A percentile compares a stretch with the other conserved stretches of the same genome.
Evolutionary conservation across 768 basidiomycete genomes (phyloP).

Genomic region (Suillus occidentalis): DNA sequence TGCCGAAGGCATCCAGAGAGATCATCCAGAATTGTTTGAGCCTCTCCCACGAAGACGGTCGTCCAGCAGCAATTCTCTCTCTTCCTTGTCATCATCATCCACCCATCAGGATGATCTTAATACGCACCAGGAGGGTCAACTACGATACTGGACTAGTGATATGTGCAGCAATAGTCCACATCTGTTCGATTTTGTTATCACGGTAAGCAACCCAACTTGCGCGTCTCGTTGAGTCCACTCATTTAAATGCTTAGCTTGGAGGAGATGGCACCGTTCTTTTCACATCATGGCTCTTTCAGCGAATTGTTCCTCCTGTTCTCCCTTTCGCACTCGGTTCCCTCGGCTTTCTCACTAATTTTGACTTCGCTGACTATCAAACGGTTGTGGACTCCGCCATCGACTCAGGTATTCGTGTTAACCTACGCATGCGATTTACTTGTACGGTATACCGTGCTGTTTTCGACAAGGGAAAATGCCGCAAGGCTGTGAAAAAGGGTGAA

Average conservation of each 20-base stretch:
- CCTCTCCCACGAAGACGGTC: constrained; percentile 76
- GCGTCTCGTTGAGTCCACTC: constrained; percentile 9
- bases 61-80: constrained; percentile 63
- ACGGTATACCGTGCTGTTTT: constrained; percentile 93
- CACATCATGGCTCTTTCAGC: constrained; percentile 98
- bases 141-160: constrained; percentile 95
- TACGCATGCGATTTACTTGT: constrained; percentile 99
- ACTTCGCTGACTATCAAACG: constrained; percentile 81
- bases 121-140: constrained; percentile 74
- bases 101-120: constrained; percentile 40
- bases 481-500: constrained; percentile 89
- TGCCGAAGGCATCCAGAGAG: constrained; percentile 80
- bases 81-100: constrained; percentile 52
- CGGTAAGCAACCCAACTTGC: constrained; percentile 54
- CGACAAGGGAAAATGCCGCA: constrained; percentile 64
- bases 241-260: constrained; percentile 64
- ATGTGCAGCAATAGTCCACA: constrained; percentile 93
- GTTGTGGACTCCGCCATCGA: constrained; percentile 90
- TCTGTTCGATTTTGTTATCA: constrained; percentile 96
- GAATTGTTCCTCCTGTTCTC: constrained; percentile 97
- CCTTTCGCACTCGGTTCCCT: constrained; percentile 96
- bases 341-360: constrained; percentile 96
- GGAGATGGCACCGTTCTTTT: constrained; percentile 98
- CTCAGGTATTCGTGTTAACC: constrained; percentile 92
- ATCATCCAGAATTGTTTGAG: constrained; percentile 85